phyloP scores from a whole-genome alignment of 2,329 filamentous ascomycete genomes.

The Fusarium redolens region DNA sequence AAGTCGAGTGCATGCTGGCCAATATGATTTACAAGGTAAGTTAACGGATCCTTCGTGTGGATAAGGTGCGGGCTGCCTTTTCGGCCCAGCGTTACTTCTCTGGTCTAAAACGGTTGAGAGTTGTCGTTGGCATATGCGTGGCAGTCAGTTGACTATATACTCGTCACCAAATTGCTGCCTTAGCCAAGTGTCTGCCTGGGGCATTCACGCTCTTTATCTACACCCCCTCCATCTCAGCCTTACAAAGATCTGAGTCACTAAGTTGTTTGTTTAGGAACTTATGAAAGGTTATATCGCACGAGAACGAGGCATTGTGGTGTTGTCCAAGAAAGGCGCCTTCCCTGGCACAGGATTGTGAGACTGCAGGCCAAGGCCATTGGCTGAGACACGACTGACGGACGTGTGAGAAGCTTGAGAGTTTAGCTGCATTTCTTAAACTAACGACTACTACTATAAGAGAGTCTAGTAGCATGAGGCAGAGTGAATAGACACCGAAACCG shows the following conservation, averaged over 20 bases:
- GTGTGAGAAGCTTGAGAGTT: constrained; percentile 17
- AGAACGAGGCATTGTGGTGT: constrained; percentile 87
- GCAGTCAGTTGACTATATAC: constrained; percentile 43
- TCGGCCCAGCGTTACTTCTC: background rate
- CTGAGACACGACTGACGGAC: constrained; percentile 8
- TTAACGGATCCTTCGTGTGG: constrained; percentile 14
- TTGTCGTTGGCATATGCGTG: constrained; percentile 20
- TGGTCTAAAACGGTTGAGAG: background rate
- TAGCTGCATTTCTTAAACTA: constrained; percentile 16
- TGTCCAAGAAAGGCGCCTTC: constrained; percentile 94
- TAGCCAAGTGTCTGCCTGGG: constrained; percentile 37
- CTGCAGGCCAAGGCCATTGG: constrained; percentile 5
- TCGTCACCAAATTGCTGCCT: constrained; percentile 41
- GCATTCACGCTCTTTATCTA: constrained; percentile 32
- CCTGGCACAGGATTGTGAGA: constrained; percentile 81
- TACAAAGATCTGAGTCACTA: constrained; percentile 50
- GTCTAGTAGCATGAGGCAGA: constrained; percentile 18
- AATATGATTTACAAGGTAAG: constrained; percentile 98
- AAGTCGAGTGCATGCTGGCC: constrained; percentile 93
- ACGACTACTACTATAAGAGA: constrained; percentile 7
- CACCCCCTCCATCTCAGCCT: constrained; percentile 38
- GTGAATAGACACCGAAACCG: constrained; percentile 3
- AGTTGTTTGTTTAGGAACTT: constrained; percentile 70
- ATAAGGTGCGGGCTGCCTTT: constrained; percentile 19
- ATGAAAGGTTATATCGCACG: constrained; percentile 99